Evolutionary conservation across 129 eudicot genomes (phyloP).

Genomic region (Dittrichia graveolens): DNA sequence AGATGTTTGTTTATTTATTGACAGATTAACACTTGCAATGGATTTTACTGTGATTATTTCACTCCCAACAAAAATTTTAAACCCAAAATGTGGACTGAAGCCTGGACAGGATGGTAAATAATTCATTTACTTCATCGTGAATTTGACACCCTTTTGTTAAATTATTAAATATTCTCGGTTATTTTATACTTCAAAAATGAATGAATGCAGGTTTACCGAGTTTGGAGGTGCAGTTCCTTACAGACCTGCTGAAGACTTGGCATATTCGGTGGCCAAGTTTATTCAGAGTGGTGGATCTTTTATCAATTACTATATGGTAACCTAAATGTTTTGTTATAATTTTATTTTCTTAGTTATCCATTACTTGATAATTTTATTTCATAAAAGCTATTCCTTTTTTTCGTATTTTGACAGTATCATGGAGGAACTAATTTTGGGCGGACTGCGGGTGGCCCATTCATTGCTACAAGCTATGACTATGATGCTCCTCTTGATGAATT

Average conservation of each 20-base stretch:
- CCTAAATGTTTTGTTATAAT: slow-evolving; percentile 1
- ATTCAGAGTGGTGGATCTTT: slow-evolving; percentile 94
- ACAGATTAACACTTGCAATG: slow-evolving; percentile 98
- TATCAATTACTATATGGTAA: slow-evolving; percentile 91
- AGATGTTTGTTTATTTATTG: slow-evolving; percentile 12
- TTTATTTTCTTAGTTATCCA: slow-evolving; percentile 12
- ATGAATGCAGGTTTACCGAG: slow-evolving; percentile 73
- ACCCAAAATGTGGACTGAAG: slow-evolving; percentile 99
- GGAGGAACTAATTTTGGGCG: slow-evolving; percentile 99
- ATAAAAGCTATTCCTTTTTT: neutral
- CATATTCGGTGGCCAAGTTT: slow-evolving; percentile 87
- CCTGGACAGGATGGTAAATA: slow-evolving; percentile 98
- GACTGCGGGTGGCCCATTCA: slow-evolving; percentile 98
- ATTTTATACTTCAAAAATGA: neutral
- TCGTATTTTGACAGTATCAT: slow-evolving; percentile 59
- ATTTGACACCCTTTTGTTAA: neutral
- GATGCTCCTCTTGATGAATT: slow-evolving; percentile 99
- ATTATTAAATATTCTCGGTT: neutral
- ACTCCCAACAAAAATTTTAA: slow-evolving; percentile 90
- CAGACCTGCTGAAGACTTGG: slow-evolving; percentile 97
- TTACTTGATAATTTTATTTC: neutral
- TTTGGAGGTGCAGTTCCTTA: slow-evolving; percentile 97
- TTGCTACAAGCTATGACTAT: slow-evolving; percentile 97
- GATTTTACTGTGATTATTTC: slow-evolving; percentile 95
- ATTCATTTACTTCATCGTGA: slow-evolving; percentile 6